Percentiles rank a stretch among this genome's conserved stretches.
These are phyloP conservation scores for Lactarius sanguifluus DNA, from an alignment of 768 basidiomycete species.

Conservation along the genomic window DNA sequence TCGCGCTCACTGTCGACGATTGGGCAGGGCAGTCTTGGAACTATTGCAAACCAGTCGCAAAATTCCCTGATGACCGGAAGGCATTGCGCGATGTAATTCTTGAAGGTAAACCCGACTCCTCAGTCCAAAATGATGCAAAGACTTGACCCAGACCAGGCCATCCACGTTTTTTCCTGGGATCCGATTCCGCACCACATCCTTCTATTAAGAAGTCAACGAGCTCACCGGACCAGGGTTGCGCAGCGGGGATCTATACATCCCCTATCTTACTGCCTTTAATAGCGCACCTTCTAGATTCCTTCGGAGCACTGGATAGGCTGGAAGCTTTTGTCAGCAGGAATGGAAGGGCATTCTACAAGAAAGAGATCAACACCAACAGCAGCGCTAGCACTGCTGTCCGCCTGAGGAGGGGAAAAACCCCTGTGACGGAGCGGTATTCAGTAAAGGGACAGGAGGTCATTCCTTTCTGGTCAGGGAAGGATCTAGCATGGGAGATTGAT, in stretches of 20 bases:
- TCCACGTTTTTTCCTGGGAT: constrained; percentile 95
- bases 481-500: constrained; percentile 63
- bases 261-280: constrained; percentile 88
- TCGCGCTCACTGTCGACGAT: constrained; percentile 90
- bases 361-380: constrained; percentile 33
- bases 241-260: constrained; percentile 95
- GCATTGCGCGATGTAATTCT: constrained; percentile 76
- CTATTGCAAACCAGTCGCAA: constrained; percentile 98
- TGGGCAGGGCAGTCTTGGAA: constrained; percentile 96
- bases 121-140: background rate
- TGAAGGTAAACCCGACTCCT: constrained; percentile 51
- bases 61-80: constrained; percentile 87
- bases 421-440: constrained; percentile 51
- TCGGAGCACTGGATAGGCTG: constrained; percentile 80
- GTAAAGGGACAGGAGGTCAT: constrained; percentile 55
- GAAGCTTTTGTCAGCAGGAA: constrained; percentile 74
- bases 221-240: constrained; percentile 71
- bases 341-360: constrained; percentile 79
- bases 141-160: constrained; percentile 54
- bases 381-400: constrained; percentile 39
- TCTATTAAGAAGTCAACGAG: constrained; percentile 64
- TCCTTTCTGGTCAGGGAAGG: constrained; percentile 88
- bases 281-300: constrained; percentile 84
- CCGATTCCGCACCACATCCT: constrained; percentile 94
- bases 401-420: constrained; percentile 43